Base-by-base conservation (phyloP, 1,284 basidiomycete genomes). In the Trichosporon sp. region DNA sequence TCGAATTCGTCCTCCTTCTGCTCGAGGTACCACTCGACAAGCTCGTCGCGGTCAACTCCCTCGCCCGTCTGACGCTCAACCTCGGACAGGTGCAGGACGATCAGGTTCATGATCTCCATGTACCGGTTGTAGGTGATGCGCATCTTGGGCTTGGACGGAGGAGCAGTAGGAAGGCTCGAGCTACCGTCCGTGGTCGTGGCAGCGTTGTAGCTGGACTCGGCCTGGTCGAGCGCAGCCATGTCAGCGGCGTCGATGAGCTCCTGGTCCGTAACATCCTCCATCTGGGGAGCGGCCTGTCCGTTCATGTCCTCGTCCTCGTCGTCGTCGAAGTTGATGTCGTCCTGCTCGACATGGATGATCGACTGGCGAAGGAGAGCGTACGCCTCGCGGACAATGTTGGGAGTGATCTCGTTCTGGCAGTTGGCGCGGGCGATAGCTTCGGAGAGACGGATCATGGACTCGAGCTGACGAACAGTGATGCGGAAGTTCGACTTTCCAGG, bases 321-420 rank as follows among this genome's bases (percentile, higher is more conserved):
- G 74, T 97, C 94, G 79, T 98, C 96, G 79, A 99, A 93, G 81
- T 96, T 94, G 79, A 99, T 92, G 78, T 99, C 96, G 80, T 99
- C 97, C 84, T 98, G 95, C 82, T 99, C 97, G 75, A 99, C 96
- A 79, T 99, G 97, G 78, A 99, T 98, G 85, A 99, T 99, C 2
- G 96, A 98, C 83, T 98, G 95, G 46, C 93, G 90, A 21, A 99
- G 87, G 12, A 99, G 90, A 35, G 90, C 91, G 85, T 94, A 98
- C 1, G 97, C 96, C 85, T 99, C 97, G 37, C 93, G 90, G 16
- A 99, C 97, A 80, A 97, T 98, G 0, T 89, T 91, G 0, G 96
- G 95, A 0, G 89, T 92, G 76, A 98, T 97, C 91, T 94, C 93
- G 35, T 91, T 87, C 19, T 92, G 92, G 82, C 97, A 99, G 81